Evolutionary conservation across 2,329 filamentous ascomycete species (phyloP).

Genomic region (Leptographium procerum): DNA sequence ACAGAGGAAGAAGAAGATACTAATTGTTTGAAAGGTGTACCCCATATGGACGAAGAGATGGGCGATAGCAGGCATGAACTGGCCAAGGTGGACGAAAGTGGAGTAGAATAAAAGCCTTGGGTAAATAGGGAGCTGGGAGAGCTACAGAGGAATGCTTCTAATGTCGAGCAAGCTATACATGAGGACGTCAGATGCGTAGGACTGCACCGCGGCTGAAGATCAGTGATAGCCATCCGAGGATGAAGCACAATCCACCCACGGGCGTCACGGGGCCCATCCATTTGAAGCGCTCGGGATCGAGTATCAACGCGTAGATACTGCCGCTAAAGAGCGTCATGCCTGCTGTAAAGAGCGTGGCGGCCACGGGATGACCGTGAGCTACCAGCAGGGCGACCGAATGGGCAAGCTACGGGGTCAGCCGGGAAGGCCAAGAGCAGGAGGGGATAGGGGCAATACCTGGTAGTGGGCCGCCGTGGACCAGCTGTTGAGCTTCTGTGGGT

Average conservation of each 20-base stretch:
- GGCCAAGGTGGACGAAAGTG: not conserved
- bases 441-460: slow-evolving; percentile 31
- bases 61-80: not conserved
- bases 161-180: not conserved
- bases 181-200: not conserved
- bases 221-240: slow-evolving; percentile 48
- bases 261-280: slow-evolving; percentile 54
- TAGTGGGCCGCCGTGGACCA: slow-evolving; percentile 58
- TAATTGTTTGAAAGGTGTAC: not conserved
- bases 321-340: slow-evolving; percentile 59
- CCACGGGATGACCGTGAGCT: slow-evolving; percentile 43
- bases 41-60: not conserved
- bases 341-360: slow-evolving; percentile 46
- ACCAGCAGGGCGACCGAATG: slow-evolving; percentile 51
- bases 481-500: slow-evolving; percentile 46
- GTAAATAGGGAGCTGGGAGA: too few species aligned
- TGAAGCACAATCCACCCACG: slow-evolving; percentile 50
- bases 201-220: slow-evolving; percentile 13
- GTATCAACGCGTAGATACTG: slow-evolving; percentile 50
- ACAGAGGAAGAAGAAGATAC: not conserved
- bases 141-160: not conserved
- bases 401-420: slow-evolving; percentile 34
- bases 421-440: not conserved
- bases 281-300: slow-evolving; percentile 51
- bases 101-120: too few species aligned